phyloP scores from a whole-genome alignment of 352 stramenopile species.

The Phytophthora cajani region DNA sequence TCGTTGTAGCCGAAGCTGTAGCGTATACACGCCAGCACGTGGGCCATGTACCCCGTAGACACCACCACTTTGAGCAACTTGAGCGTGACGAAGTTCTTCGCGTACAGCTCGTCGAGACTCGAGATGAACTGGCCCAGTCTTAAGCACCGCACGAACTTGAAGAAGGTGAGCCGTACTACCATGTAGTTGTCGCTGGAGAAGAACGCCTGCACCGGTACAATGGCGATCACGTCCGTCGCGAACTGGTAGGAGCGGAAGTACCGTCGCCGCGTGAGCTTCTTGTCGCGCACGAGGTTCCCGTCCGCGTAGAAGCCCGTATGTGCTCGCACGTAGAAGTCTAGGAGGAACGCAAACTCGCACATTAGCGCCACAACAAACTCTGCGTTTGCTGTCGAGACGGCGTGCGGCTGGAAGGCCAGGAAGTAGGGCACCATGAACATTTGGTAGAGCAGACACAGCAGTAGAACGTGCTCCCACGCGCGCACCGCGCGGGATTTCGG shows the following conservation, averaged over 20 bases:
- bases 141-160: slow-evolving; percentile 57
- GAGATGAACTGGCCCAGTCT: slow-evolving; percentile 54
- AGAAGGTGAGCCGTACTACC: slow-evolving; percentile 31
- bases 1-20: slow-evolving; percentile 67
- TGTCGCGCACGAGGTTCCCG: slow-evolving; percentile 63
- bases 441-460: slow-evolving; percentile 60
- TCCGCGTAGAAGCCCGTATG: slow-evolving; percentile 68
- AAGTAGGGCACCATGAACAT: slow-evolving; percentile 66
- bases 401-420: slow-evolving; percentile 46
- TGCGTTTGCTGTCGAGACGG: slow-evolving; percentile 10
- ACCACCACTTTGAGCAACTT: slow-evolving; percentile 62
- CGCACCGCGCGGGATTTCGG: slow-evolving; percentile 49
- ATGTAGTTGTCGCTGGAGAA: slow-evolving; percentile 11
- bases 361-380: slow-evolving; percentile 36
- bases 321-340: slow-evolving; percentile 64
- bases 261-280: slow-evolving; percentile 38
- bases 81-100: slow-evolving; percentile 62
- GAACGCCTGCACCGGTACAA: slow-evolving; percentile 35
- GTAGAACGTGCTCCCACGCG: slow-evolving; percentile 63
- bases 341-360: slow-evolving; percentile 57
- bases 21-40: slow-evolving; percentile 64
- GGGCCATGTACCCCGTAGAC: slow-evolving; percentile 57
- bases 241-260: slow-evolving; percentile 66
- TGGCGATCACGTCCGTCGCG: slow-evolving; percentile 51
- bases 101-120: slow-evolving; percentile 67